Percentiles rank a stretch among this genome's conserved stretches.
Evolutionary conservation across 257 asterid genomes (phyloP).

Genomic region (Nemophila menziesii): DNA sequence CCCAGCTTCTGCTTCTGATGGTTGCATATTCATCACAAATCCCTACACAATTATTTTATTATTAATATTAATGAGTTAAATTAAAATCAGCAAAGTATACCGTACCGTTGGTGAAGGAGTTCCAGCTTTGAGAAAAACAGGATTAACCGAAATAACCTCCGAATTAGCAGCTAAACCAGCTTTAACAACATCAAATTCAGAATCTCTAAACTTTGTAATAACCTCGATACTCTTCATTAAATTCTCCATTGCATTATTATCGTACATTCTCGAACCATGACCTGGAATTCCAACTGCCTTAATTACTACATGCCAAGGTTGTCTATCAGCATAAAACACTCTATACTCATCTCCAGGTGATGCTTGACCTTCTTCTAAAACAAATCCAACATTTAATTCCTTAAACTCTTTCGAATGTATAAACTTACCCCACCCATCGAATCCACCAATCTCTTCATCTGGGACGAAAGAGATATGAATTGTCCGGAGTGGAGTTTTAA

Average conservation of each 20-base stretch:
- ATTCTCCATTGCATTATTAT: constrained; percentile 73
- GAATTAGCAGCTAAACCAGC: constrained; percentile 65
- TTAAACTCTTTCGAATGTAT: constrained; percentile 39
- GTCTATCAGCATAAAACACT: constrained; percentile 76
- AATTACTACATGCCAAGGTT: constrained; percentile 80
- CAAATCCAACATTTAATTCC: constrained; percentile 60
- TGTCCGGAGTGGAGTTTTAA: constrained; percentile 37
- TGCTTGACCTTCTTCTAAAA: constrained; percentile 92
- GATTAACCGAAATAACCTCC: constrained; percentile 79
- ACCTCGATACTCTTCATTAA: constrained; percentile 78
- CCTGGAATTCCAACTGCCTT: constrained; percentile 66
- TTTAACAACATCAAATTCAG: constrained; percentile 57
- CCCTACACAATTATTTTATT: constrained; percentile 43
- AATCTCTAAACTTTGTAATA: constrained; percentile 65
- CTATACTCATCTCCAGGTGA: constrained; percentile 66
- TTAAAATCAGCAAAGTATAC: constrained; percentile 1
- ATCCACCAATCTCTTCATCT: constrained; percentile 81
- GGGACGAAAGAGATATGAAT: constrained; percentile 69
- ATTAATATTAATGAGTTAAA: no score
- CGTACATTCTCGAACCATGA: constrained; percentile 80
- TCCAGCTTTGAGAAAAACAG: constrained; percentile 78
- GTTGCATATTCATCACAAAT: constrained; percentile 89
- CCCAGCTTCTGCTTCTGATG: constrained; percentile 91
- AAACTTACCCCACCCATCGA: constrained; percentile 77
- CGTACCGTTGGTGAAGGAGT: constrained; percentile 53